These are phyloP conservation scores for Alternaria rosae DNA, from an alignment of 2,329 filamentous ascomycete genomes.

Conservation along the genomic window DNA sequence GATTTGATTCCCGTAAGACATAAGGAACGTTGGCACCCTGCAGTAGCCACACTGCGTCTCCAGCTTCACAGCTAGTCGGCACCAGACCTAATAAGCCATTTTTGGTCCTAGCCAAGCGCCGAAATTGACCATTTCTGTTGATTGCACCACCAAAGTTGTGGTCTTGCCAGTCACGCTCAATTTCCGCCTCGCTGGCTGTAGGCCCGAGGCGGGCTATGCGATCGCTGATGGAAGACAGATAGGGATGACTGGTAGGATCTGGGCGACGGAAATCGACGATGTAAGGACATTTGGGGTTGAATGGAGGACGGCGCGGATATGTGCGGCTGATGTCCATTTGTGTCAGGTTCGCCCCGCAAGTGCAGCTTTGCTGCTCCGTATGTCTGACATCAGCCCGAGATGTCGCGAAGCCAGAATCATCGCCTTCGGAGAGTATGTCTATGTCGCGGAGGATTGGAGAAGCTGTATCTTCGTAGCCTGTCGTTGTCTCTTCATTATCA, in stretches of 20 bases:
- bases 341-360: background rate
- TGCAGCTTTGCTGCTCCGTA: background rate
- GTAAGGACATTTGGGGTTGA: background rate
- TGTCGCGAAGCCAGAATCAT: background rate
- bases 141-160: background rate
- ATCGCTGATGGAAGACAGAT: background rate
- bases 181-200: background rate
- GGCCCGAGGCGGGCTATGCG: background rate
- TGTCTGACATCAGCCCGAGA: background rate
- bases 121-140: background rate
- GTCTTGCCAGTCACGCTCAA: background rate
- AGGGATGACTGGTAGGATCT: background rate
- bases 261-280: background rate
- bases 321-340: background rate
- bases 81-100: constrained; percentile 3
- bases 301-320: background rate
- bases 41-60: background rate
- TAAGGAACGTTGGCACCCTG: background rate
- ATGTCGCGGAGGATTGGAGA: background rate
- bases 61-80: background rate
- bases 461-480: background rate
- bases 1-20: background rate
- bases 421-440: background rate
- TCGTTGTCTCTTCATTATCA: background rate
- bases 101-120: background rate